Evolutionary conservation across 306 rosid genomes (phyloP).

Genomic region (Fagus sylvatica): DNA sequence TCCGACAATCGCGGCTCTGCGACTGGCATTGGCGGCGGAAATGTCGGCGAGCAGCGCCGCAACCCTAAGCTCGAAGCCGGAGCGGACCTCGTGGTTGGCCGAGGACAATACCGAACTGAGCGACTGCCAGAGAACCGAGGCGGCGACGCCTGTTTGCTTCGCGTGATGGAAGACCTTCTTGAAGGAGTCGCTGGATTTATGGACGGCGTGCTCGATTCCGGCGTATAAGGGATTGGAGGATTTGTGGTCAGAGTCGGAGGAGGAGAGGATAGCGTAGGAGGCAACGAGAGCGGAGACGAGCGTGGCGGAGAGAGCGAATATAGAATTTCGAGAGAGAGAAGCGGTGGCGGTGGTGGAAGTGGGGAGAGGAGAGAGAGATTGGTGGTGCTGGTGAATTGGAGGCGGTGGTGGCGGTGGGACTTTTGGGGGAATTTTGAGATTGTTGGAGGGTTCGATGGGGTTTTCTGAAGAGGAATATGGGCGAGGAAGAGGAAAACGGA

Average conservation of each 20-base stretch:
- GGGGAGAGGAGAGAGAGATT: constrained; percentile 21
- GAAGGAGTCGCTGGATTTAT: constrained; percentile 50
- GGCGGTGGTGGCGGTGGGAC: constrained; percentile 35
- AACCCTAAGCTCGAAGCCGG: constrained; percentile 89
- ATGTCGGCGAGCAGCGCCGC: constrained; percentile 91
- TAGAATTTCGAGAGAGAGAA: constrained; percentile 35
- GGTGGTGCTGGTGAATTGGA: no score
- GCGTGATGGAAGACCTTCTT: constrained; percentile 57
- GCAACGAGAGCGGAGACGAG: constrained; percentile 47
- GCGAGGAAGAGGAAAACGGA: constrained; percentile 44
- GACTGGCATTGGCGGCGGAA: constrained; percentile 68
- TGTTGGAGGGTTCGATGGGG: constrained; percentile 15
- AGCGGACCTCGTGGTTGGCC: constrained; percentile 88
- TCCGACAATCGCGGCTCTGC: constrained; percentile 85
- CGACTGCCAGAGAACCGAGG: constrained; percentile 85
- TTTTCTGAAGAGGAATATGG: constrained; percentile 36
- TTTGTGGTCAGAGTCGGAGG: constrained; percentile 26
- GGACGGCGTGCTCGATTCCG: constrained; percentile 44
- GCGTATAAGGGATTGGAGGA: constrained; percentile 37
- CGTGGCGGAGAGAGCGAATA: constrained; percentile 54
- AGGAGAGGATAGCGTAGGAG: constrained; percentile 41
- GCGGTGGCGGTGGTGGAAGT: background rate
- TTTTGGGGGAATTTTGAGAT: constrained; percentile 33
- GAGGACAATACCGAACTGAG: constrained; percentile 79
- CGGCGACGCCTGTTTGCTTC: constrained; percentile 74